Evolutionary conservation across 1,284 basidiomycete genomes (phyloP).

Genomic region (Singerocomus rubriflavus): DNA sequence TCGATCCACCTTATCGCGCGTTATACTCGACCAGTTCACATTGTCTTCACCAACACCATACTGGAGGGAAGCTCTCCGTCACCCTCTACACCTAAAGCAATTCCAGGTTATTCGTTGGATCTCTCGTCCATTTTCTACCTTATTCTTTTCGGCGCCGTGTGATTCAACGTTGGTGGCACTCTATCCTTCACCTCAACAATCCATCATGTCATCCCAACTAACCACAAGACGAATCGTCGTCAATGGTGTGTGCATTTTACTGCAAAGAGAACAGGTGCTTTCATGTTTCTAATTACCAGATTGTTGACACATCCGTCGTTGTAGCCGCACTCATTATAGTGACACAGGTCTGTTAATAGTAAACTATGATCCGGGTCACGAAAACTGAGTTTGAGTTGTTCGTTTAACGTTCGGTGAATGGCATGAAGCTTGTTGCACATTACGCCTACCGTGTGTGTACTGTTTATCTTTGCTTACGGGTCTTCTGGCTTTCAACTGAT

Average conservation of each 20-base stretch:
- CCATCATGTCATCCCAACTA: constrained; percentile 25
- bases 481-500: not conserved
- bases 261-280: not conserved
- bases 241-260: constrained; percentile 20
- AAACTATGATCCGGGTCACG: not conserved
- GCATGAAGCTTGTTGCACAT: constrained; percentile 46
- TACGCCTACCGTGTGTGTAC: constrained; percentile 46
- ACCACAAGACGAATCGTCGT: constrained; percentile 26
- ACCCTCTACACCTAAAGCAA: not conserved
- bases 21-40: not conserved
- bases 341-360: constrained; percentile 50
- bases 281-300: not conserved
- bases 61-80: constrained; percentile 1
- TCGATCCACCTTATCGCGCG: not conserved
- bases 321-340: constrained; percentile 61
- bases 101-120: not conserved
- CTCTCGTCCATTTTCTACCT: not conserved
- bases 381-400: not conserved
- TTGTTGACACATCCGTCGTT: constrained; percentile 11
- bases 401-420: not conserved
- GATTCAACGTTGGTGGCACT: not conserved
- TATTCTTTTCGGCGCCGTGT: not conserved
- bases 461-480: not conserved
- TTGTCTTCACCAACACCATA: not conserved
- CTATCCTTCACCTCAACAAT: not conserved